These are phyloP conservation scores for Nakazawaea holstii DNA, from an alignment of 805 yeast genomes.

Conservation along the genomic window DNA sequence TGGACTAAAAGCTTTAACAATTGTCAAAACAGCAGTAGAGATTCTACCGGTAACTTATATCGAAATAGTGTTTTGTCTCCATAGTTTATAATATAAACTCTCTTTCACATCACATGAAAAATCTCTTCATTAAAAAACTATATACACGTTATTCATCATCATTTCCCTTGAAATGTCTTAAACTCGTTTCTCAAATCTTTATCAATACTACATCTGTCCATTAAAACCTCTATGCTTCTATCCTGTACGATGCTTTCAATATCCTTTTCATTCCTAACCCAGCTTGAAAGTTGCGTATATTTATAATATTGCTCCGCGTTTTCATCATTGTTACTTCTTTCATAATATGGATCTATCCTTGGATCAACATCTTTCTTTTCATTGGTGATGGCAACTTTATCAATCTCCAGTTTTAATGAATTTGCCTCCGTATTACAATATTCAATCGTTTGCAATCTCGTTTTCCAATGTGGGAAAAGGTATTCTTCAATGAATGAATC, in stretches of 20 bases:
- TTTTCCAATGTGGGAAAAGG: slow-evolving; percentile 43
- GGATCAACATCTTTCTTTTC: slow-evolving; percentile 21
- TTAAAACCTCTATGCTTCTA: slow-evolving; percentile 28
- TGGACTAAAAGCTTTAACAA: too few species aligned
- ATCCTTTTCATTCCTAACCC: slow-evolving; percentile 33
- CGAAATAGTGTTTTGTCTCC: too few species aligned
- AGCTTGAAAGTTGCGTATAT: slow-evolving; percentile 24
- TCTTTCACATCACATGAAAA: background rate
- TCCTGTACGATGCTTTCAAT: slow-evolving; percentile 35
- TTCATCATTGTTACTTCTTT: slow-evolving; percentile 29
- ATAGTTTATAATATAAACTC: too few species aligned
- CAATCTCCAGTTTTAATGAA: slow-evolving; percentile 25
- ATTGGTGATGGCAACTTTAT: slow-evolving; percentile 14
- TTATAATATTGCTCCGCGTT: slow-evolving; percentile 23
- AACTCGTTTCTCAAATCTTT: background rate
- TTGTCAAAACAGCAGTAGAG: too few species aligned
- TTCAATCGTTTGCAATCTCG: slow-evolving; percentile 32
- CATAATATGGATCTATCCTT: slow-evolving; percentile 47
- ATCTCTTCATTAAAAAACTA: background rate
- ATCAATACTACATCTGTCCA: slow-evolving; percentile 27
- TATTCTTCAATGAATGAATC: slow-evolving; percentile 27
- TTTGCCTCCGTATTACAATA: slow-evolving; percentile 33
- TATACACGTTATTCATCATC: background rate
- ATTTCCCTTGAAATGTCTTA: background rate
- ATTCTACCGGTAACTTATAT: too few species aligned